Percentiles rank a stretch among this genome's conserved stretches.
phyloP scores from a whole-genome alignment of 2,329 filamentous ascomycete genomes.

The Aureobasidium pullulans region DNA sequence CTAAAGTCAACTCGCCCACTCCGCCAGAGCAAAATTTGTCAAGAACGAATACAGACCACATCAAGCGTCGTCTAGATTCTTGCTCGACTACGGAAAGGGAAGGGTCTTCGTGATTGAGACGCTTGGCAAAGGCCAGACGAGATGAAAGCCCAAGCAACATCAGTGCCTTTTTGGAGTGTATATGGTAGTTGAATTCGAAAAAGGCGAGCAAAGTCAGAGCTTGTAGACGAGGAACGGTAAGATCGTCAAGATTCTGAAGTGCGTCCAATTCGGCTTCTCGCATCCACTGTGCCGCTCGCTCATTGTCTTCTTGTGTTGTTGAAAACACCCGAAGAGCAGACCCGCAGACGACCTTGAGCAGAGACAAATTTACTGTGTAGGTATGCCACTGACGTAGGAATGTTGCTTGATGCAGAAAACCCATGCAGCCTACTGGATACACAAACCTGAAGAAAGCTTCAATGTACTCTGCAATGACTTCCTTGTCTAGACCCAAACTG shows the following conservation, averaged over 20 bases:
- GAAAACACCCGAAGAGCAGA: slow-evolving; percentile 1
- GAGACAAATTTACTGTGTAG: background rate
- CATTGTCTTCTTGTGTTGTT: background rate
- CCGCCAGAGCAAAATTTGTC: slow-evolving; percentile 9
- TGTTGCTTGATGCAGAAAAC: slow-evolving; percentile 1
- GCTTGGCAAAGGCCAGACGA: slow-evolving; percentile 5
- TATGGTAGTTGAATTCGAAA: slow-evolving; percentile 2
- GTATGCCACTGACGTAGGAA: slow-evolving; percentile 8
- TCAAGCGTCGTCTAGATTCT: slow-evolving; percentile 3
- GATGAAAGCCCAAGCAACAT: slow-evolving; percentile 4
- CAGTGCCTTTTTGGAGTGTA: slow-evolving; percentile 1
- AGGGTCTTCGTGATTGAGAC: slow-evolving; percentile 1
- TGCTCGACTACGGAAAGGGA: background rate
- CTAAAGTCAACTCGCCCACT: background rate
- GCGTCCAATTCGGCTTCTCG: background rate
- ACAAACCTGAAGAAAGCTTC: slow-evolving; percentile 9
- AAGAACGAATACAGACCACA: slow-evolving; percentile 8
- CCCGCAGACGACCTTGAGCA: background rate
- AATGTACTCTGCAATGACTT: slow-evolving; percentile 2
- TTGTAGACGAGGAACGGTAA: background rate
- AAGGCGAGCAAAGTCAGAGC: slow-evolving; percentile 2
- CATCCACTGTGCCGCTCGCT: slow-evolving; percentile 2
- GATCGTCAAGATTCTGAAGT: background rate
- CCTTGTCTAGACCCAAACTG: slow-evolving; percentile 1
- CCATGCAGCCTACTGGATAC: slow-evolving; percentile 9